Evolutionary conservation across 1,139 yeast genomes (phyloP).

Genomic region (Hansenula lynferdii): DNA sequence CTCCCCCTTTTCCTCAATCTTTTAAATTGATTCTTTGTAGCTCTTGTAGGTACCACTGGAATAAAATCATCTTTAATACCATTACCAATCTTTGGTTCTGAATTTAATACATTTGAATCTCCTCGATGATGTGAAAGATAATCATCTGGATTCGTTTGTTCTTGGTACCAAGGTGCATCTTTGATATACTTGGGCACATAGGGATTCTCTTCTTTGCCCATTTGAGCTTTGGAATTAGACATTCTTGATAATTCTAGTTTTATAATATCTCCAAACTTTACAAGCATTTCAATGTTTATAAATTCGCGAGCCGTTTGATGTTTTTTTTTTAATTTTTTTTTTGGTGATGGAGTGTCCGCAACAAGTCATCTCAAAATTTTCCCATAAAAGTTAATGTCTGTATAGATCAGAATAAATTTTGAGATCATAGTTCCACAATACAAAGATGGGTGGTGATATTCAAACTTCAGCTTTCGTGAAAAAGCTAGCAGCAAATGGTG

Average conservation of each 20-base stretch:
- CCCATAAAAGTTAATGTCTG: constrained; percentile 3
- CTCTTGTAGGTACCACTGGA: background rate
- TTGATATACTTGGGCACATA: constrained; percentile 43
- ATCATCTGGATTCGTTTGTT: constrained; percentile 23
- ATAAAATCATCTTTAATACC: constrained; percentile 32
- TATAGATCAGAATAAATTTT: no score
- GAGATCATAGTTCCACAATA: no score
- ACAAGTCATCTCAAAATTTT: no score
- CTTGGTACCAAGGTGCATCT: constrained; percentile 46
- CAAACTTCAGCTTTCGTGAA: constrained; percentile 56
- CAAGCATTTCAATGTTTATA: no score
- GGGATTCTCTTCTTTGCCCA: constrained; percentile 28
- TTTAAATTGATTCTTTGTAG: constrained; percentile 10
- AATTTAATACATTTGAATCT: constrained; percentile 27
- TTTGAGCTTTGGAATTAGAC: no score
- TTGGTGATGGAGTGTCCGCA: constrained; percentile 1
- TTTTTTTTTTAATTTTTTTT: no score
- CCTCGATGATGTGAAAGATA: constrained; percentile 48
- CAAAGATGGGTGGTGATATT: constrained; percentile 13
- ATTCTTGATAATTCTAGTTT: no score
- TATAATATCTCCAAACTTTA: no score
- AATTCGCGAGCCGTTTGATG: constrained; percentile 1
- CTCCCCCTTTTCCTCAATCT: constrained; percentile 28
- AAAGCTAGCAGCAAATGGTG: constrained; percentile 76
- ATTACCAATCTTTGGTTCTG: constrained; percentile 29